These are phyloP conservation scores for Nidularia pulvinata DNA, from an alignment of 768 basidiomycete genomes.

Conservation along the genomic window DNA sequence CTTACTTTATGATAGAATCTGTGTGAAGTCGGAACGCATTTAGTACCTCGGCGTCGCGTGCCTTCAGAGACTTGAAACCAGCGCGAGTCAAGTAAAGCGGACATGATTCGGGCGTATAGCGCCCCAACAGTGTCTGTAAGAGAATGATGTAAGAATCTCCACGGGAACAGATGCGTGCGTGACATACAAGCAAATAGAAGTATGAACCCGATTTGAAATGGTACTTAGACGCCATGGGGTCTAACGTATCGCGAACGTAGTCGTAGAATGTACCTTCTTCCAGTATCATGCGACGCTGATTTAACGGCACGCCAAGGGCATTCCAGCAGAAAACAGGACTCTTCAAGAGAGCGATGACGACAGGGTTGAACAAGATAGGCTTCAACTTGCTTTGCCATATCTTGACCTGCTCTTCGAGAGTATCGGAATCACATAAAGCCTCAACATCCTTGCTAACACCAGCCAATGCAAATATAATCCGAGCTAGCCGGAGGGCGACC, in stretches of 20 bases:
- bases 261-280: slow-evolving; percentile 48
- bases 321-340: slow-evolving; percentile 71
- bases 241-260: slow-evolving; percentile 50
- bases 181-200: slow-evolving; percentile 57
- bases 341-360: slow-evolving; percentile 56
- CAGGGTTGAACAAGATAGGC: slow-evolving; percentile 58
- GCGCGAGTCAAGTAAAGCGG: slow-evolving; percentile 64
- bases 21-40: slow-evolving; percentile 72
- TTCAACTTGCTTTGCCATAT: slow-evolving; percentile 64
- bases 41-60: slow-evolving; percentile 38
- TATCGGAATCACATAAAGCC: slow-evolving; percentile 51
- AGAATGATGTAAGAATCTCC: not conserved
- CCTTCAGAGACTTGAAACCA: slow-evolving; percentile 57
- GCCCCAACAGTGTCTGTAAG: slow-evolving; percentile 42
- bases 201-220: slow-evolving; percentile 65
- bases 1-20: slow-evolving; percentile 67
- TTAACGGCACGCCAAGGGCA: slow-evolving; percentile 73
- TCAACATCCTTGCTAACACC: slow-evolving; percentile 58
- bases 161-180: not conserved
- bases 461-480: slow-evolving; percentile 55
- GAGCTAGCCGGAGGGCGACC: slow-evolving; percentile 64
- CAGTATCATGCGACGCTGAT: slow-evolving; percentile 63
- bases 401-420: slow-evolving; percentile 52
- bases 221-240: slow-evolving; percentile 43
- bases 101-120: slow-evolving; percentile 56